These are phyloP conservation scores for Arabidopsis arenosa DNA, from an alignment of 345 rosid species.

Conservation along the genomic window DNA sequence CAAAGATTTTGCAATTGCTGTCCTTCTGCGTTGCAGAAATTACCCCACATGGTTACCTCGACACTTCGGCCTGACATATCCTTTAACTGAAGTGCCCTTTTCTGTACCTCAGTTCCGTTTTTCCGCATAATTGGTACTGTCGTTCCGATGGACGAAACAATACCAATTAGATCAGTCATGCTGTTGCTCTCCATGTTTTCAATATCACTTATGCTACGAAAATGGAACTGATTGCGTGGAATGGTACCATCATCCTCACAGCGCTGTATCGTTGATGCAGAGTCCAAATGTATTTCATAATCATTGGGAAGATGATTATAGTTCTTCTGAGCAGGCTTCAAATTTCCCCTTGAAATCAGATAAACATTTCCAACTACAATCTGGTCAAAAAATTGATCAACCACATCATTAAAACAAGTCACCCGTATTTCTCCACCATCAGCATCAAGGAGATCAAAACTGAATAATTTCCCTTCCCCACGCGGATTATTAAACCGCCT, in stretches of 20 bases:
- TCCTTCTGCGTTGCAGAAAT: slow-evolving; percentile 75
- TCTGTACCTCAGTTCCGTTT: slow-evolving; percentile 77
- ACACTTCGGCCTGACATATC: slow-evolving; percentile 87
- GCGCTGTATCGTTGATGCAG: slow-evolving; percentile 68
- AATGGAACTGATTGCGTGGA: slow-evolving; percentile 76
- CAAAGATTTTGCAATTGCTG: slow-evolving; percentile 71
- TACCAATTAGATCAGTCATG: slow-evolving; percentile 72
- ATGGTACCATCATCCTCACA: slow-evolving; percentile 73
- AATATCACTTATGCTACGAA: slow-evolving; percentile 66
- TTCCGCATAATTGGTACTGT: slow-evolving; percentile 69
- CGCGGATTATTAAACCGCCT: slow-evolving; percentile 74
- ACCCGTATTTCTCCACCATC: slow-evolving; percentile 92
- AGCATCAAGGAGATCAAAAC: slow-evolving; percentile 89
- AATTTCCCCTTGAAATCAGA: slow-evolving; percentile 75
- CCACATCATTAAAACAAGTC: slow-evolving; percentile 91
- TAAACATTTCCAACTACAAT: slow-evolving; percentile 82
- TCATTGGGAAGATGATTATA: slow-evolving; percentile 88
- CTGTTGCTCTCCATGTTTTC: slow-evolving; percentile 74
- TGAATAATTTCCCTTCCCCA: slow-evolving; percentile 91
- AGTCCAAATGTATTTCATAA: slow-evolving; percentile 72
- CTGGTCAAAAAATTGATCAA: slow-evolving; percentile 75
- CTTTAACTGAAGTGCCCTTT: slow-evolving; percentile 76
- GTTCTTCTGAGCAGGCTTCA: slow-evolving; percentile 83
- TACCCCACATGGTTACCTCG: slow-evolving; percentile 93
- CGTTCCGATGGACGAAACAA: slow-evolving; percentile 66